A percentile compares a stretch with the other conserved stretches of the same genome.
Conservation (phyloP, 2,329 filamentous ascomycete species). For the Madurella mycetomatis region DNA sequence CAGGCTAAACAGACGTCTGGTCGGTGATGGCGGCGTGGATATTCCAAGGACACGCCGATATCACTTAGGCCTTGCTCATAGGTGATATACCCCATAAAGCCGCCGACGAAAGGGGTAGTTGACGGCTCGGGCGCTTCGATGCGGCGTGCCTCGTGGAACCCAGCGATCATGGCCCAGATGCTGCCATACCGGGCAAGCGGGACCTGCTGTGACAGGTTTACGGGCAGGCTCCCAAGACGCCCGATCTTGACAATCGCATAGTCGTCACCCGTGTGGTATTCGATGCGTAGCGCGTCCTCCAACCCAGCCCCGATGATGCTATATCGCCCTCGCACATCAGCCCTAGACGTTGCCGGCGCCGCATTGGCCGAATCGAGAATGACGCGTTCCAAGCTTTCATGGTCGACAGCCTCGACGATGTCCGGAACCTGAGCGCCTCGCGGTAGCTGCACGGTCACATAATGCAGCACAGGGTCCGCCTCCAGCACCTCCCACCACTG, state of each 20-base stretch:
- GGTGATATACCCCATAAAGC: constrained; percentile 77
- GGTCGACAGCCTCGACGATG: constrained; percentile 48
- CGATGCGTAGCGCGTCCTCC: constrained; percentile 51
- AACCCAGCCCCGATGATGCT: constrained; percentile 70
- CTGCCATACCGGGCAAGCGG: constrained; percentile 28
- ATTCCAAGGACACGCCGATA: constrained; percentile 43
- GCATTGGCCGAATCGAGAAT: constrained; percentile 59
- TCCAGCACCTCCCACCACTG: constrained; percentile 23
- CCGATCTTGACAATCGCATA: constrained; percentile 32
- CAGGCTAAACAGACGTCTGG: constrained; percentile 74
- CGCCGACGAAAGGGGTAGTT: constrained; percentile 66
- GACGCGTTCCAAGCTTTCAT: constrained; percentile 42
- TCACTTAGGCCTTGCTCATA: constrained; percentile 75
- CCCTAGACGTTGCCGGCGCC: constrained; percentile 35
- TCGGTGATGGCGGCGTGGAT: constrained; percentile 37
- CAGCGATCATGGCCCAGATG: constrained; percentile 50
- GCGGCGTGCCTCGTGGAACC: constrained; percentile 37
- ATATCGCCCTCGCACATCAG: constrained; percentile 55
- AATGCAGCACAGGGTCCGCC: constrained; percentile 34
- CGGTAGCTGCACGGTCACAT: constrained; percentile 41
- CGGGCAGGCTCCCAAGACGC: constrained; percentile 7
- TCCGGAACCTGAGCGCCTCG: constrained; percentile 47
- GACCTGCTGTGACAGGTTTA: constrained; percentile 28
- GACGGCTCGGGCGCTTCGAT: constrained; percentile 24
- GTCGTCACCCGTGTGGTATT: constrained; percentile 50